Conservation (phyloP, 495 filamentous ascomycete genomes). For the Penicillium steckii region DNA sequence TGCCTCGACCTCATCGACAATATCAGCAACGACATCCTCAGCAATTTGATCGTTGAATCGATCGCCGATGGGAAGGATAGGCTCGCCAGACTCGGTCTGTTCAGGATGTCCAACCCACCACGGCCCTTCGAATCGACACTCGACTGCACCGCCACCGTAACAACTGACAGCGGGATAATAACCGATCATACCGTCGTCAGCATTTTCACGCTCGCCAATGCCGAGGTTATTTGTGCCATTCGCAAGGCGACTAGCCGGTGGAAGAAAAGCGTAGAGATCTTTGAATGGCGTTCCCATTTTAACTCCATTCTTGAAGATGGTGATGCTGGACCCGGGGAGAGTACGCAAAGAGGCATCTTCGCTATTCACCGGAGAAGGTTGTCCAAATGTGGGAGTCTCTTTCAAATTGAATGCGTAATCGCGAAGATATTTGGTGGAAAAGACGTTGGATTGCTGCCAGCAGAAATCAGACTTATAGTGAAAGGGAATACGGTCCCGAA, state of each 20-base stretch:
- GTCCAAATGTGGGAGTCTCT: conserved; percentile 49
- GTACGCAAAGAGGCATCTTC: conserved; percentile 72
- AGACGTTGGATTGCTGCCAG: conserved; percentile 94
- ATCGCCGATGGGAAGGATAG: conserved; percentile 64
- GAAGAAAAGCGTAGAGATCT: conserved; percentile 86
- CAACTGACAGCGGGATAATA: conserved; percentile 94
- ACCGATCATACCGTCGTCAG: conserved; percentile 91
- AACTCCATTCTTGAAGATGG: conserved; percentile 87
- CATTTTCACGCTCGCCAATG: conserved; percentile 70
- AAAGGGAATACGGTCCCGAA: conserved; percentile 92
- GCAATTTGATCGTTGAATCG: conserved; percentile 92
- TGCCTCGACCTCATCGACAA: conserved; percentile 84
- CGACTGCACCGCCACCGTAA: conserved; percentile 85
- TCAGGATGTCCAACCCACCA: conserved; percentile 83
- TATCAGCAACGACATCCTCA: conserved; percentile 88
- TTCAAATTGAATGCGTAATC: conserved; percentile 56
- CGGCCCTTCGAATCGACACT: conserved; percentile 85
- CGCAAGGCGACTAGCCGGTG: conserved; percentile 72
- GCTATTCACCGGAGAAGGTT: conserved; percentile 61
- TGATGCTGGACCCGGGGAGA: conserved; percentile 80
- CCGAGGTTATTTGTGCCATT: conserved; percentile 62
- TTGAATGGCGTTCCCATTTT: conserved; percentile 85
- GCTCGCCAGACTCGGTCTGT: conserved; percentile 29
- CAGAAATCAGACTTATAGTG: conserved; percentile 89
- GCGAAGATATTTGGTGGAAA: conserved; percentile 83